Percentiles rank a stretch among this genome's conserved stretches.
Conservation (phyloP, 1,284 basidiomycete genomes). For the Rhodofomes roseus region DNA sequence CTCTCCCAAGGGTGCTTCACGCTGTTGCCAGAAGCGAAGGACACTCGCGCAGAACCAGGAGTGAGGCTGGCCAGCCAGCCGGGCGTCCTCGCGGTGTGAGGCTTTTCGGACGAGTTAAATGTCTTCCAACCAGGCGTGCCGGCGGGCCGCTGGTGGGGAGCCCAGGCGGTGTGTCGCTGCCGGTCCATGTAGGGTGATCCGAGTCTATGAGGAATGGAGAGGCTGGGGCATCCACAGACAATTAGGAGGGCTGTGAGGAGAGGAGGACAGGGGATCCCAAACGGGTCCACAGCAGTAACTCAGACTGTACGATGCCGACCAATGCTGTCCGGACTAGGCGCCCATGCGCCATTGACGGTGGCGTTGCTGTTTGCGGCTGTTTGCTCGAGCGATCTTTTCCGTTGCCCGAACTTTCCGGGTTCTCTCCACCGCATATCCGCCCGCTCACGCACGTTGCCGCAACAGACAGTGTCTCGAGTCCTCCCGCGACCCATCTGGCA, state of each 20-base stretch:
- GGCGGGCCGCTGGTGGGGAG: not conserved
- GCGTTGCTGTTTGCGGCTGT: not conserved
- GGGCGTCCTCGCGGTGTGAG: constrained; percentile 9
- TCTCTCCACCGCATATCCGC: not conserved
- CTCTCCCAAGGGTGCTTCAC: constrained; percentile 16
- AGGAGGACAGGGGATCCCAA: not conserved
- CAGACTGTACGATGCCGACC: too few species aligned
- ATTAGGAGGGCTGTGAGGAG: not conserved
- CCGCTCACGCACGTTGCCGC: not conserved
- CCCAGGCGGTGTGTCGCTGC: constrained; percentile 5
- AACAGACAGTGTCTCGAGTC: not conserved
- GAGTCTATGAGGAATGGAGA: not conserved
- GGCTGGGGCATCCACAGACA: not conserved
- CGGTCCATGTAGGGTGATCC: not conserved
- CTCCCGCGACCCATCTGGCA: not conserved
- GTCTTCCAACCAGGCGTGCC: constrained; percentile 5
- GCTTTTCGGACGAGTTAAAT: constrained; percentile 14
- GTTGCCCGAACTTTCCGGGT: not conserved
- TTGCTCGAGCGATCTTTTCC: not conserved
- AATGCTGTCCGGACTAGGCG: too few species aligned
- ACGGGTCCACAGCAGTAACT: too few species aligned
- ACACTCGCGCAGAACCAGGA: constrained; percentile 15
- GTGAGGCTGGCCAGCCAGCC: constrained; percentile 23
- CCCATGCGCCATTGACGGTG: not conserved
- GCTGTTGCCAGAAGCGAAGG: constrained; percentile 11